A percentile compares a stretch with the other conserved stretches of the same genome.
phyloP scores from a whole-genome alignment of 345 rosid genomes.

The Corymbia maculata region DNA sequence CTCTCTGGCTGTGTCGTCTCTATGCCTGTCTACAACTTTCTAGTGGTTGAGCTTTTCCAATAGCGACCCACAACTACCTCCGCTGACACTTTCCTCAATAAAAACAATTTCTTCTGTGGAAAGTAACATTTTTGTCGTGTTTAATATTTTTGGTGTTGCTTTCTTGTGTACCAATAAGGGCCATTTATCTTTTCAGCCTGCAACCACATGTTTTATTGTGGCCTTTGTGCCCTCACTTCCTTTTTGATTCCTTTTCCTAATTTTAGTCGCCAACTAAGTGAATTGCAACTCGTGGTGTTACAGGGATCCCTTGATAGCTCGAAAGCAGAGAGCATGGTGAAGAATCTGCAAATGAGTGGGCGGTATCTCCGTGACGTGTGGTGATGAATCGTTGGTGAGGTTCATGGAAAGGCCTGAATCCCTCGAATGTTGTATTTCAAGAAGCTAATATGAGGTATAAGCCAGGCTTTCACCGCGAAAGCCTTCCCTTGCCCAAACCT shows the following conservation, averaged over 20 bases:
- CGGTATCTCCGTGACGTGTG: constrained; percentile 96
- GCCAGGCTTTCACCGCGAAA: neutral
- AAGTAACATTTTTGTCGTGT: neutral
- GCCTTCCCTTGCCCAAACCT: neutral
- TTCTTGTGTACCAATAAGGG: neutral
- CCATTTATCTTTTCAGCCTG: neutral
- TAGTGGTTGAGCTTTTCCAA: neutral
- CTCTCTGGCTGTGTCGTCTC: neutral
- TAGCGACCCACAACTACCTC: neutral
- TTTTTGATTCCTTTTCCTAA: neutral
- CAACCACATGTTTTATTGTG: neutral
- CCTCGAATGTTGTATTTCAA: neutral
- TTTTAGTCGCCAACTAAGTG: neutral
- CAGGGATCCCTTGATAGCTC: constrained; percentile 85
- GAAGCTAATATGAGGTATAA: neutral
- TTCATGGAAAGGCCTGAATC: neutral
- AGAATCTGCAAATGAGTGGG: constrained; percentile 79
- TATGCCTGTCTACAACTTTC: neutral
- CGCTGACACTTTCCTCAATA: neutral
- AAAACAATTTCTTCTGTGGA: neutral
- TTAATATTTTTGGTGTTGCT: neutral
- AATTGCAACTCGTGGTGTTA: neutral
- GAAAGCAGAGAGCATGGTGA: constrained; percentile 83
- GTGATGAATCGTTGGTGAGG: constrained; percentile 15
- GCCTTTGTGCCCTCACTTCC: neutral